Evolutionary conservation across 805 yeast genomes (phyloP).

Genomic region (Starmera quercuum): DNA sequence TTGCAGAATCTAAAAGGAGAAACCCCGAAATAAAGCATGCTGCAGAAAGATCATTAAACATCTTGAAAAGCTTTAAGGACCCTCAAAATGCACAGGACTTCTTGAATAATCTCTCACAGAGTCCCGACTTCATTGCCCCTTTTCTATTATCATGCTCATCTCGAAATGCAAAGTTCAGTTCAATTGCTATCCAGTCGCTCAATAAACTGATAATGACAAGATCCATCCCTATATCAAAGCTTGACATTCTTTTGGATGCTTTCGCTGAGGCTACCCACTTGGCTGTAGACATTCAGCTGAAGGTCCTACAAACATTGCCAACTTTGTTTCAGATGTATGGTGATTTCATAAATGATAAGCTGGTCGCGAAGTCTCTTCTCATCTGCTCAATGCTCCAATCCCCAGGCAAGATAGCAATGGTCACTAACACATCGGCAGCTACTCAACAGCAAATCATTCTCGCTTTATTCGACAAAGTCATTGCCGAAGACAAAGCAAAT

Average conservation of each 20-base stretch:
- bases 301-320: constrained; percentile 79
- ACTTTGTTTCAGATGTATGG: constrained; percentile 61
- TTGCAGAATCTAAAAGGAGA: constrained; percentile 66
- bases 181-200: constrained; percentile 65
- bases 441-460: constrained; percentile 82
- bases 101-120: constrained; percentile 29
- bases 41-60: constrained; percentile 42
- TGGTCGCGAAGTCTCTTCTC: constrained; percentile 49
- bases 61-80: constrained; percentile 29
- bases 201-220: constrained; percentile 49
- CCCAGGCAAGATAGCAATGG: constrained; percentile 64
- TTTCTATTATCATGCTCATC: constrained; percentile 66
- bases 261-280: constrained; percentile 66
- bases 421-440: constrained; percentile 86
- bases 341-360: constrained; percentile 41
- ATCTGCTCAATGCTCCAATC: constrained; percentile 70
- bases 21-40: constrained; percentile 59
- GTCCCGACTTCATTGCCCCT: constrained; percentile 56
- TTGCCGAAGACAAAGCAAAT: constrained; percentile 27
- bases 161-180: constrained; percentile 64
- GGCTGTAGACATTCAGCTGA: constrained; percentile 78
- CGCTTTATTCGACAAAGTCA: constrained; percentile 64
- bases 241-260: constrained; percentile 55
- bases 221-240: constrained; percentile 45
- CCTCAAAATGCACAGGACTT: constrained; percentile 21